Evolutionary conservation across 169 alveolate genomes (phyloP).

Genomic region (Plasmodium vivax): DNA sequence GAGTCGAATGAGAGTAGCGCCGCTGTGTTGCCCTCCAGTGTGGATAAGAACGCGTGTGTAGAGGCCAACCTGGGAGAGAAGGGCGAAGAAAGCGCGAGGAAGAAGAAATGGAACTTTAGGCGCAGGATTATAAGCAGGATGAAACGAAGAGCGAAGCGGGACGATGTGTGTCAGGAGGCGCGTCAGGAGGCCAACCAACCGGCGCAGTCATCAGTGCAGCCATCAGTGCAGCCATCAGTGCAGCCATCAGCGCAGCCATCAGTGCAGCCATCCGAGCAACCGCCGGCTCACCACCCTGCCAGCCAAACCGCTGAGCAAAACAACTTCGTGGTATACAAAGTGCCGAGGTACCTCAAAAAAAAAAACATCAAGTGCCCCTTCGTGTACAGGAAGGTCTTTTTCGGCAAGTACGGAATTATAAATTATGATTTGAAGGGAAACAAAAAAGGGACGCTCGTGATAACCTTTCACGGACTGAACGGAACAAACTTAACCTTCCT

Average conservation of each 20-base stretch:
- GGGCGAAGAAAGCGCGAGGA: background rate
- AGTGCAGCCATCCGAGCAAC: no score
- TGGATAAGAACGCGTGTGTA: background rate
- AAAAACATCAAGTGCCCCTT: conserved; percentile 82
- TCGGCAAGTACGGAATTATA: conserved; percentile 81
- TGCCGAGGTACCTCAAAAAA: conserved; percentile 81
- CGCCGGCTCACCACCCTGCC: background rate
- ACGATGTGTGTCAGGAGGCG: background rate
- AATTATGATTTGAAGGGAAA: conserved; percentile 81
- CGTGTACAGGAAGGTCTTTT: conserved; percentile 76
- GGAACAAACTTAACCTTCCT: conserved; percentile 84
- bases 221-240: no score
- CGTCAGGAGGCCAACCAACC: background rate
- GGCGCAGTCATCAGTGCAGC: background rate
- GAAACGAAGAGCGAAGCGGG: background rate
- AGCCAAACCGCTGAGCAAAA: background rate
- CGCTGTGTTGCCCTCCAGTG: background rate
- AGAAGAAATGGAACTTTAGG: conserved; percentile 24
- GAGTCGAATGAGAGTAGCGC: background rate
- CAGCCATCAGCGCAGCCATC: no score
- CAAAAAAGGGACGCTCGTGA: conserved; percentile 73
- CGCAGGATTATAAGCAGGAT: background rate
- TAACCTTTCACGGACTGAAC: conserved; percentile 86
- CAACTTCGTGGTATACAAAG: conserved; percentile 67
- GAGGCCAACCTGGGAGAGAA: background rate